Conservation (phyloP, 495 filamentous ascomycete species). For the Talaromyces liani region DNA sequence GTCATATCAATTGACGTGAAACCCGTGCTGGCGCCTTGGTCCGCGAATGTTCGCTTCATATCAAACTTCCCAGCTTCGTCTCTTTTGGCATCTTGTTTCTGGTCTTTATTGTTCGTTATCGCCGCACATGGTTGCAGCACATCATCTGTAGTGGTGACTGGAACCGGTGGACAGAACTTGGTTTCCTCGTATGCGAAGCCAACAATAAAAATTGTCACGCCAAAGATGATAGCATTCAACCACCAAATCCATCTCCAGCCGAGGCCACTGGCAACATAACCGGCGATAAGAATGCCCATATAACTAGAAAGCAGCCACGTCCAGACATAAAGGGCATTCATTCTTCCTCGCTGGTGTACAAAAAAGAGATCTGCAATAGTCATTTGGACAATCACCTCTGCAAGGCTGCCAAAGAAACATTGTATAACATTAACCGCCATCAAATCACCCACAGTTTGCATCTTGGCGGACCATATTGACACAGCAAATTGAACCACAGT, state of each 20-base stretch:
- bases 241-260: slow-evolving; percentile 39
- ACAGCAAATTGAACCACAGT: slow-evolving; percentile 20
- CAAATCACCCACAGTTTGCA: slow-evolving; percentile 19
- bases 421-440: slow-evolving; percentile 18
- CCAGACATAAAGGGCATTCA: slow-evolving; percentile 32
- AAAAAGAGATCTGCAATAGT: slow-evolving; percentile 37
- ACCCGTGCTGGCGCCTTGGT: neutral
- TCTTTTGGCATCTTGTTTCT: neutral
- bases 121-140: neutral
- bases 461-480: slow-evolving; percentile 18
- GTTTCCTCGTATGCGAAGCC: slow-evolving; percentile 31
- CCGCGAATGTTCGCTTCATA: neutral
- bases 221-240: slow-evolving; percentile 33
- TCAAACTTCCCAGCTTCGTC: neutral
- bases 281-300: slow-evolving; percentile 29
- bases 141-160: neutral
- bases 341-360: slow-evolving; percentile 29
- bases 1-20: neutral
- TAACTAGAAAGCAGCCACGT: slow-evolving; percentile 19
- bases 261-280: slow-evolving; percentile 25
- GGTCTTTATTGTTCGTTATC: neutral
- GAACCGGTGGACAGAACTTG: slow-evolving; percentile 18
- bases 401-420: slow-evolving; percentile 22
- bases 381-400: slow-evolving; percentile 33
- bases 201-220: slow-evolving; percentile 20